phyloP scores from a whole-genome alignment of 2,329 filamentous ascomycete genomes.

The Trichoderma atrobrunneum region DNA sequence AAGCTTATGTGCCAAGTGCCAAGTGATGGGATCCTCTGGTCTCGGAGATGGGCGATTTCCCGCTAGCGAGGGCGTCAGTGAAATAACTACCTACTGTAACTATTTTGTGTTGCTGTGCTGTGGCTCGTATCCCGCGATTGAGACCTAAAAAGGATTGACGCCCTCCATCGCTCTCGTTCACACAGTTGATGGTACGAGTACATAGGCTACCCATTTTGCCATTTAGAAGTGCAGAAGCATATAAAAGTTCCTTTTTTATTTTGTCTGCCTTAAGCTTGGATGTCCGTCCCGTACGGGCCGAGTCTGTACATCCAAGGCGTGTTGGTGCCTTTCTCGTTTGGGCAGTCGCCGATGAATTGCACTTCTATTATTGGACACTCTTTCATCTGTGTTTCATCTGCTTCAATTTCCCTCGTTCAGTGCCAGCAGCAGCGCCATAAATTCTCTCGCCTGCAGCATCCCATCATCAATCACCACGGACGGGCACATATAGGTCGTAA shows the following conservation, averaged over 20 bases:
- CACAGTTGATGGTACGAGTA: too few relatives aligned
- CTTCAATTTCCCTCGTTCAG: not conserved
- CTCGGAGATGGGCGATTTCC: slow-evolving; percentile 1
- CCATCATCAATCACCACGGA: not conserved
- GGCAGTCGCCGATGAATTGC: not conserved
- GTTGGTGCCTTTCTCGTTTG: not conserved
- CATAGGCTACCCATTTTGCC: too few relatives aligned
- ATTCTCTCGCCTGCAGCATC: not conserved
- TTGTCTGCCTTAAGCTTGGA: not conserved
- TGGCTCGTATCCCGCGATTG: not conserved
- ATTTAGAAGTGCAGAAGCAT: too few relatives aligned
- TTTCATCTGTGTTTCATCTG: not conserved
- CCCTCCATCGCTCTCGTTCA: too few relatives aligned
- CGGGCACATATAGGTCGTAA: not conserved
- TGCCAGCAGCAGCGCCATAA: not conserved
- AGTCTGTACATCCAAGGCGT: not conserved
- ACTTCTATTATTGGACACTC: not conserved
- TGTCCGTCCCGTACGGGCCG: not conserved
- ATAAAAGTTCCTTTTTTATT: not conserved
- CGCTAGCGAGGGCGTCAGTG: not conserved
- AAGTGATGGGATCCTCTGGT: not conserved
- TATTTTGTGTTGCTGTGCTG: too few relatives aligned
- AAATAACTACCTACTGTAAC: not conserved
- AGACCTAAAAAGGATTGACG: not conserved
- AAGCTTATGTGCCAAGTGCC: not conserved